phyloP scores from a whole-genome alignment of 164 flowering plant genomes.

The Nelumbo lutea region DNA sequence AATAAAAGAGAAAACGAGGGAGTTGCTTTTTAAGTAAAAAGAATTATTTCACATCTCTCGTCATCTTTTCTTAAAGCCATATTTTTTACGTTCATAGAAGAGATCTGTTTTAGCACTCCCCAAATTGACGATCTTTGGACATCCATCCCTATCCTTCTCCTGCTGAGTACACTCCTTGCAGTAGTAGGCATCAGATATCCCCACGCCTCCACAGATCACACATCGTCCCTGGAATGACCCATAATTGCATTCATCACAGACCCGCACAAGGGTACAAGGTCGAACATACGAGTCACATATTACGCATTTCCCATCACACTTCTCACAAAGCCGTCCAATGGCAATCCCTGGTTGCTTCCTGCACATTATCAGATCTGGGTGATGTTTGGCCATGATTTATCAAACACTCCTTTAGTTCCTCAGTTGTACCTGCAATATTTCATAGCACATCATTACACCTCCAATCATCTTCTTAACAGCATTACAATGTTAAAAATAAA shows the following conservation, averaged over 20 bases:
- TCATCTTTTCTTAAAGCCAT: conserved; percentile 83
- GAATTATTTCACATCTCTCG: too few relatives aligned
- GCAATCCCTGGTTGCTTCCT: conserved; percentile 71
- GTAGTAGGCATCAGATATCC: conserved; percentile 85
- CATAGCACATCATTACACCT: too few relatives aligned
- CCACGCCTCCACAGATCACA: conserved; percentile 87
- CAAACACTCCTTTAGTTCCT: not conserved
- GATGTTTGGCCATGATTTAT: conserved; percentile 63
- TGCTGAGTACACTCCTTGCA: conserved; percentile 92
- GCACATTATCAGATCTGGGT: conserved; percentile 74
- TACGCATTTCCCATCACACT: conserved; percentile 63
- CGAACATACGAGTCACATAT: conserved; percentile 68
- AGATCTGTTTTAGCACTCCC: conserved; percentile 21
- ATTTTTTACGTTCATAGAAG: conserved; percentile 14
- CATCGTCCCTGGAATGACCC: conserved; percentile 85
- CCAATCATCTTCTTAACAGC: too few relatives aligned
- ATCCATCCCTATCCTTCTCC: conserved; percentile 84
- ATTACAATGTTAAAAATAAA: too few relatives aligned
- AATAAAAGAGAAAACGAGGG: too few relatives aligned
- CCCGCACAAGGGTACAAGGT: conserved; percentile 72
- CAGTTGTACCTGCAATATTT: too few relatives aligned
- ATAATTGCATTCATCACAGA: conserved; percentile 87
- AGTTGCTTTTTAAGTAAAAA: too few relatives aligned
- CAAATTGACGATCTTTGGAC: conserved; percentile 77
- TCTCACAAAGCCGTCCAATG: conserved; percentile 62